Evolutionary conservation across 306 rosid species (phyloP), one percentile per base, ranked within the genome.

Genomic region (Heteromeles arbutifolia): DNA sequence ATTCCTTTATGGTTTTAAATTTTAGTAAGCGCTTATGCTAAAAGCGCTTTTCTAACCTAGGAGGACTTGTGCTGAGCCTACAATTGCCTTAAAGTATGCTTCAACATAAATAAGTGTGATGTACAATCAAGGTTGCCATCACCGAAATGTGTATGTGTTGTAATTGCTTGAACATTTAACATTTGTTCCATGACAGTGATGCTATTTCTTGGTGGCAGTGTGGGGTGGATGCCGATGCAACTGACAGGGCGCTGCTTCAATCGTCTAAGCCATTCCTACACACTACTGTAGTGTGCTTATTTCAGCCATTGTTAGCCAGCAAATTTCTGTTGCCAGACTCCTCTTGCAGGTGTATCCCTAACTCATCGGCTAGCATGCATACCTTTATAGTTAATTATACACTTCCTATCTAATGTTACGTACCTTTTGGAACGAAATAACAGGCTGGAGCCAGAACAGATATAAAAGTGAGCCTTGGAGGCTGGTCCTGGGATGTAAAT

Each of bases 191-290:
- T 82, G 74, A 69, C 66, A 58, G 53, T 31, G 65, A 44, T 71
- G 58, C 66, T 73, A 53, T 28, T 34, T 18, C 75, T 70, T 76
- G 44, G 70, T 79, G 66, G 77, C 86, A 90, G 95, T 77, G 82
- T 79, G 90, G 87, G 67, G 90, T 84, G 62, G 85, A 86, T 79
- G 82, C 65, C 2, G 80, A 86, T 63, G 89, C 92, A 39, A 77
- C 64, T 52, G 85, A 87, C 68, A 76, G 95, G 74, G 67, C 59
- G 11, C 61, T 90, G 79, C 87, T 87, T 81, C 92, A 90, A 44
- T 90, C 95, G 67, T 86, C 89, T 28, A 86, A 79, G 79, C 92
- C 95, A 65, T 84, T 81, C 73, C 86, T 90, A 11, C 84, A 87
- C 63, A 81, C 90, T 22, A 90, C 82, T 87, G 95, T 83, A 82